A percentile compares a stretch with the other conserved stretches of the same genome.
Conservation (phyloP, 306 rosid species). For the Cucurbita ficifolia region DNA sequence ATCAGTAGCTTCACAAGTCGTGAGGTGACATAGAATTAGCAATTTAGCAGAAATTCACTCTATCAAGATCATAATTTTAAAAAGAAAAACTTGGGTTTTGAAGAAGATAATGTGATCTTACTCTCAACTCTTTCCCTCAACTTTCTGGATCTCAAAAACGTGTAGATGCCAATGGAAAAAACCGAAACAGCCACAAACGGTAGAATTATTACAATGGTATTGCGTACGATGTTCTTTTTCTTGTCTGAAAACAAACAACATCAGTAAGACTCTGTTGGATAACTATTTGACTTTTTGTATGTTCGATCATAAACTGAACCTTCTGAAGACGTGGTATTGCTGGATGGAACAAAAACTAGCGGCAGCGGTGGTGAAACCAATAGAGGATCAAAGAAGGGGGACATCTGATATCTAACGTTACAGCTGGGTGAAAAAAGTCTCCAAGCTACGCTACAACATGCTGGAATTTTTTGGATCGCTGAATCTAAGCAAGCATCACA, state of each 20-base stretch:
- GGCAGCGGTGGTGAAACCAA: neutral
- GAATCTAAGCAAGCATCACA: neutral
- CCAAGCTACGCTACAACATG: neutral
- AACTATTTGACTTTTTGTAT: too few species aligned
- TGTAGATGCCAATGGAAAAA: neutral
- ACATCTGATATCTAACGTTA: neutral
- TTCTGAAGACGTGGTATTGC: neutral
- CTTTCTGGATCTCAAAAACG: neutral
- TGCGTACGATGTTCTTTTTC: neutral
- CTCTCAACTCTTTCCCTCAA: neutral
- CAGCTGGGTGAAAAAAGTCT: constrained; percentile 2
- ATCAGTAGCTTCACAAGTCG: neutral
- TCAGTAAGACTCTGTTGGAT: neutral
- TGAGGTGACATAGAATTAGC: neutral
- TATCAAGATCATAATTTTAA: neutral
- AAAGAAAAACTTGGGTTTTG: neutral
- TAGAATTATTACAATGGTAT: neutral
- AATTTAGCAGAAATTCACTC: neutral
- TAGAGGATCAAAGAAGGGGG: neutral
- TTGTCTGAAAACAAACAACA: neutral
- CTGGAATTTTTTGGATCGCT: neutral
- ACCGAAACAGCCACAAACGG: neutral
- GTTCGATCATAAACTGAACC: neutral
- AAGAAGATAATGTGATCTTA: constrained; percentile 1
- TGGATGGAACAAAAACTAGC: neutral